phyloP scores from a whole-genome alignment of 2,329 filamentous ascomycete species.

The Fusarium sp. region DNA sequence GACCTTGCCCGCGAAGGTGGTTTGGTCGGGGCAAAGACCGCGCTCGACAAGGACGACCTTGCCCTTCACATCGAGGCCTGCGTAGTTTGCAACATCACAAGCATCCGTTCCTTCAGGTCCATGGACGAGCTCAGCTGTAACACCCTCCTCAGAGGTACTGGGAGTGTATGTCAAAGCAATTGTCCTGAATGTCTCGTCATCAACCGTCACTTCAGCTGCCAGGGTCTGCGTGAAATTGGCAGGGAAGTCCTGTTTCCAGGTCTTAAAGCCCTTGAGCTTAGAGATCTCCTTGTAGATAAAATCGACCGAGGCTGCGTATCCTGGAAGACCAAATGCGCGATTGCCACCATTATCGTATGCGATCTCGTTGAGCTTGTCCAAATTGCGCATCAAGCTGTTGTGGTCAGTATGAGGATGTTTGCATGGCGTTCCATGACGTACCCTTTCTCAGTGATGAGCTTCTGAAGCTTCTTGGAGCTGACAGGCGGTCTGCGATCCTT shows the following conservation, averaged over 20 bases:
- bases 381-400: slow-evolving; percentile 44
- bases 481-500: slow-evolving; percentile 35
- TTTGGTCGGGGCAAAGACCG: slow-evolving; percentile 49
- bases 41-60: slow-evolving; percentile 54
- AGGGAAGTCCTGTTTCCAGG: slow-evolving; percentile 51
- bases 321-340: slow-evolving; percentile 51
- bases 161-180: slow-evolving; percentile 52
- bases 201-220: slow-evolving; percentile 45
- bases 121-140: slow-evolving; percentile 47
- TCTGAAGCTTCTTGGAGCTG: slow-evolving; percentile 45
- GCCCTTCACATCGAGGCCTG: slow-evolving; percentile 44
- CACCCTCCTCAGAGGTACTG: slow-evolving; percentile 49
- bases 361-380: slow-evolving; percentile 50
- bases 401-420: not conserved
- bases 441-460: slow-evolving; percentile 45
- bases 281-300: slow-evolving; percentile 49
- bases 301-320: slow-evolving; percentile 54
- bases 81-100: slow-evolving; percentile 48
- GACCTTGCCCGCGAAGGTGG: slow-evolving; percentile 52
- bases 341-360: slow-evolving; percentile 52
- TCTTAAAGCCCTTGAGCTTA: slow-evolving; percentile 46
- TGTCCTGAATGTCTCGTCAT: slow-evolving; percentile 45
- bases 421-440: fast-evolving
- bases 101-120: slow-evolving; percentile 48
- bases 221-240: slow-evolving; percentile 47